A percentile compares a stretch with the other conserved stretches of the same genome.
These are phyloP conservation scores for Talaromyces amestolkiae DNA, from an alignment of 2,329 filamentous ascomycete species.

Conservation along the genomic window DNA sequence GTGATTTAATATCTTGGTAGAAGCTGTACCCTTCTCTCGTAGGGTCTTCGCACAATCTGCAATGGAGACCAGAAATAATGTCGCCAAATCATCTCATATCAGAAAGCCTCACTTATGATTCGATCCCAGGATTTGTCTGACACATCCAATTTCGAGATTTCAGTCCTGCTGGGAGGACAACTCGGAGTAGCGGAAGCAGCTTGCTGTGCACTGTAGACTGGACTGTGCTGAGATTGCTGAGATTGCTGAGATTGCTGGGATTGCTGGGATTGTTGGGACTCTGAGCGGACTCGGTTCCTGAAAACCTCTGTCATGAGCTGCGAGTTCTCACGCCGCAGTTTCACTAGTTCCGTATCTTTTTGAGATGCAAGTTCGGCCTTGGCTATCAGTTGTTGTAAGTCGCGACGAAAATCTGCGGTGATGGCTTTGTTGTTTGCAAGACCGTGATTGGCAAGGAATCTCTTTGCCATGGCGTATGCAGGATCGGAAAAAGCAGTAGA, in stretches of 20 bases:
- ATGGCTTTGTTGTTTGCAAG: slow-evolving; percentile 20
- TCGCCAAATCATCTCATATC: neutral
- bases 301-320: slow-evolving; percentile 26
- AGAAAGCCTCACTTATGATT: slow-evolving; percentile 20
- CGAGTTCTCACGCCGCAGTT: slow-evolving; percentile 26
- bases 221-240: neutral
- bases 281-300: slow-evolving; percentile 6
- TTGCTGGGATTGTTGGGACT: neutral
- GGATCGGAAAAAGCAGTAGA: neutral
- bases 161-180: neutral
- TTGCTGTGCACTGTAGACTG: slow-evolving; percentile 7
- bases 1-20: neutral
- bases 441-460: slow-evolving; percentile 20
- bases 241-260: neutral
- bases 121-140: slow-evolving; percentile 20
- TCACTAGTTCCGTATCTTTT: slow-evolving; percentile 23
- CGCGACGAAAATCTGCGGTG: slow-evolving; percentile 23
- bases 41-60: neutral
- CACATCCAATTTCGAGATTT: slow-evolving; percentile 9
- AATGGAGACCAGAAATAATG: neutral
- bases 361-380: slow-evolving; percentile 25
- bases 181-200: neutral
- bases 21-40: neutral
- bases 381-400: slow-evolving; percentile 26
- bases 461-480: slow-evolving; percentile 8